These are phyloP conservation scores for Beauveria brongniartii DNA, from an alignment of 2,329 filamentous ascomycete species.

Conservation along the genomic window DNA sequence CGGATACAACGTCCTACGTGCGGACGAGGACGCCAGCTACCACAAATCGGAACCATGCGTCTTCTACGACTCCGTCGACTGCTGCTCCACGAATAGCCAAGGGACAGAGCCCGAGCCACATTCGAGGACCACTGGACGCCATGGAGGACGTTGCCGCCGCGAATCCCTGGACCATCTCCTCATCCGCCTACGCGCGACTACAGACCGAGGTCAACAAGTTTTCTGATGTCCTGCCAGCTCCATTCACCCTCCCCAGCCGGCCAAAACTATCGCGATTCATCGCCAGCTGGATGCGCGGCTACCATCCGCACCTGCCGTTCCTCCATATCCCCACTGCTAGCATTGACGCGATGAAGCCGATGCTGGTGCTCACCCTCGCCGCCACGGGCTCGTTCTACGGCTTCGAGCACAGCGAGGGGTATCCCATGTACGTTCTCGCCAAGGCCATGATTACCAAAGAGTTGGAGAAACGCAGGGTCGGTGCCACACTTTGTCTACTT, in stretches of 20 bases:
- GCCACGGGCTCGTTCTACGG: constrained; percentile 40
- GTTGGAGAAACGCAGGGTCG: constrained; percentile 30
- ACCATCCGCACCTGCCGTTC: constrained; percentile 43
- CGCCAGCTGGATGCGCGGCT: constrained; percentile 41
- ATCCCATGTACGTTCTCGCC: constrained; percentile 49
- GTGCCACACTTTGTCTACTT: constrained; percentile 8
- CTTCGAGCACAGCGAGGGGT: constrained; percentile 41
- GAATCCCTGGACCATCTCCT: constrained; percentile 16
- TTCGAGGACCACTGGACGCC: constrained; percentile 4
- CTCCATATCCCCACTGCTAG: constrained; percentile 41
- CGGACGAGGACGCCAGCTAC: background rate
- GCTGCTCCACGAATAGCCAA: background rate
- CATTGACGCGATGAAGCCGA: constrained; percentile 33
- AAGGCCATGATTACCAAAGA: constrained; percentile 45
- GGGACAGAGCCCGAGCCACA: background rate
- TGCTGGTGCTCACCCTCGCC: constrained; percentile 41
- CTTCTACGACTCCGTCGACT: background rate
- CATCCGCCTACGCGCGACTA: constrained; percentile 11
- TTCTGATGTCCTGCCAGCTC: constrained; percentile 32
- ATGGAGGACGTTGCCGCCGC: constrained; percentile 9
- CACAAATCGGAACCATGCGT: background rate
- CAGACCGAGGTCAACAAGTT: constrained; percentile 10
- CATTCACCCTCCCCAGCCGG: constrained; percentile 38
- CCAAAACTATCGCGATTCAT: constrained; percentile 40
- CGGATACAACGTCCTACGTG: background rate